Percentiles rank a stretch among this genome's conserved stretches.
phyloP scores from a whole-genome alignment of 2,329 filamentous ascomycete genomes.

The Paecilomyces variotii region DNA sequence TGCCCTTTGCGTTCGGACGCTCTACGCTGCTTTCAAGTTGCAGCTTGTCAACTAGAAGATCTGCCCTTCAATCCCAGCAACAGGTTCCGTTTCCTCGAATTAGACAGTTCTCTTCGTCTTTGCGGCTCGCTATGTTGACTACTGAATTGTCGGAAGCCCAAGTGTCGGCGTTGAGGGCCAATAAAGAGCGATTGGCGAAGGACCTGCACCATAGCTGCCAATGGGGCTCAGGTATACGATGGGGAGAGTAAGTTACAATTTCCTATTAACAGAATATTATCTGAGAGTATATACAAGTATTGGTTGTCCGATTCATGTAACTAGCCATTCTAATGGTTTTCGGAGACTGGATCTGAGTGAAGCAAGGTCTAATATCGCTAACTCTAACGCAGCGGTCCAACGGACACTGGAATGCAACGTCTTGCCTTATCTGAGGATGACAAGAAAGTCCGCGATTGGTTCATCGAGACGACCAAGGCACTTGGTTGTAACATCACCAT shows the following conservation, averaged over 20 bases:
- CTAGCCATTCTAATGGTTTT: not conserved
- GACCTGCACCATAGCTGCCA: constrained; percentile 59
- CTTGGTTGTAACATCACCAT: constrained; percentile 61
- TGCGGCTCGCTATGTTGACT: constrained; percentile 24
- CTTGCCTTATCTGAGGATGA: constrained; percentile 65
- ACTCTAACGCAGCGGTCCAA: constrained; percentile 26
- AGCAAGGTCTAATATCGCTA: not conserved
- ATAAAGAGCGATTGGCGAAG: constrained; percentile 52
- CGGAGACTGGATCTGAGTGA: not conserved
- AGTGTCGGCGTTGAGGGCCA: constrained; percentile 47
- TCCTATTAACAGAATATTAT: not conserved
- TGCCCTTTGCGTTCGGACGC: not conserved
- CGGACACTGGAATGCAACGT: constrained; percentile 69
- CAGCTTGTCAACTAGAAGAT: not conserved
- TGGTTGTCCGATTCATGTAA: not conserved
- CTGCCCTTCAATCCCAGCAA: not conserved
- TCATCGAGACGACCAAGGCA: constrained; percentile 53
- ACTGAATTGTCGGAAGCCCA: constrained; percentile 43
- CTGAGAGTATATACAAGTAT: not conserved
- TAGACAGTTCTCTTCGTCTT: not conserved
- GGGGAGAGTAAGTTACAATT: constrained; percentile 52
- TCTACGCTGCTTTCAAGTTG: not conserved
- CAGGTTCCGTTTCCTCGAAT: not conserved
- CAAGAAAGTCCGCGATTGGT: constrained; percentile 67
- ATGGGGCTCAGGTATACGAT: constrained; percentile 59